These are phyloP conservation scores for Phyllosticta paracitricarpa DNA, from an alignment of 2,329 filamentous ascomycete species.

Conservation along the genomic window DNA sequence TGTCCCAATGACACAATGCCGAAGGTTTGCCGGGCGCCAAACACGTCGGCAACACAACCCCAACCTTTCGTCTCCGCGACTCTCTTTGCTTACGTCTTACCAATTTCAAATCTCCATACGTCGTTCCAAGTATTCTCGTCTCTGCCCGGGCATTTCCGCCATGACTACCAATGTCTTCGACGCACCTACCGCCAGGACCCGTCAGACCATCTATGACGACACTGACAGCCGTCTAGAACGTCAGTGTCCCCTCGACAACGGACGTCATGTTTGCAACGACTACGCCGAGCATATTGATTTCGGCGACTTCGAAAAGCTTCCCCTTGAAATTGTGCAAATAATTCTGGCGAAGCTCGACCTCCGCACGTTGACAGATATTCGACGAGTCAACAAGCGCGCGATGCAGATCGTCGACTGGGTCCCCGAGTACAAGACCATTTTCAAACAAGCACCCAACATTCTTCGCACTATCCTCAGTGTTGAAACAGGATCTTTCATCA, in stretches of 20 bases:
- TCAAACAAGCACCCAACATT: conserved; percentile 22
- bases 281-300: neutral
- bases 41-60: too few relatives aligned
- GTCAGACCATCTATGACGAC: too few relatives aligned
- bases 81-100: too few relatives aligned
- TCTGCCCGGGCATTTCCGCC: too few relatives aligned
- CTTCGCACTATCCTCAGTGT: conserved; percentile 28
- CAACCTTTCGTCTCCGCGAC: too few relatives aligned
- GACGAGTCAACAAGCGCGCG: conserved; percentile 26
- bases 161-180: too few relatives aligned
- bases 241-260: neutral
- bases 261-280: neutral
- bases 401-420: conserved; percentile 28
- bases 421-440: conserved; percentile 24
- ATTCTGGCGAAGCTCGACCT: conserved; percentile 19
- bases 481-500: conserved; percentile 18
- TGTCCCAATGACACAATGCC: too few relatives aligned
- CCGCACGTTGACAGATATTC: conserved; percentile 24
- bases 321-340: conserved; percentile 11
- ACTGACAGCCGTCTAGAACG: neutral
- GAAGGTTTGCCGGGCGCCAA: too few relatives aligned
- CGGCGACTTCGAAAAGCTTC: neutral
- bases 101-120: too few relatives aligned
- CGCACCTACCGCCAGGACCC: too few relatives aligned
- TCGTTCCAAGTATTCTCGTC: too few relatives aligned